Base-by-base conservation (phyloP, 2,329 filamentous ascomycete species). In the Knoxdaviesia capensis region DNA sequence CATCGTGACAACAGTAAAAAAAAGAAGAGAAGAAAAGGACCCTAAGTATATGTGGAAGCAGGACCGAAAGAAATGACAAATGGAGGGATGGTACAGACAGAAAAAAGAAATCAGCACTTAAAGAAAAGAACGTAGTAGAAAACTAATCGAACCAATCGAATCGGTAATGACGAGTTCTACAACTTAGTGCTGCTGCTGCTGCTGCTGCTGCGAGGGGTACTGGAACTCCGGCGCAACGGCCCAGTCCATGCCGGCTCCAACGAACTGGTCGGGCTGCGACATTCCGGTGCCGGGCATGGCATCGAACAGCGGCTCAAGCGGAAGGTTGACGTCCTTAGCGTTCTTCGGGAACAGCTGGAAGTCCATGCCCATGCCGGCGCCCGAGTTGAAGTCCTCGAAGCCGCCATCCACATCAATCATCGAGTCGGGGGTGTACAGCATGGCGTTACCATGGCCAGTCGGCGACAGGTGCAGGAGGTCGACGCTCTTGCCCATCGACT, bases 371-470 rank as follows among this genome's bases (percentile, higher is more conserved):
- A 63, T 59, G 7, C 55, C 60, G n/a, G 54, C 59, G 39, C 58
- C 59, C 32, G 60, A 58, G 4, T 59, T 53, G 34, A 60, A 61
- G 31, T 77, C 75, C 36, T 72, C 69, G 49, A 75, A 80, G 35
- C 68, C 69, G 51, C 84, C 78, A 46, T 85, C 79, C 30, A 74
- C 64, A 29, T 73, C 69, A 11, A 63, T 61, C 45, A 74, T 56
- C 0, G 76, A 77, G 36, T 67, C 66, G 39, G 80, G 75, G 7
- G 79, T 80, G 57, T 68, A 80, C 32, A 84, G 66, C 61, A 82
- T 80, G 1, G 74, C 62, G 45, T 79, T 76, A 34, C 70, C 68
- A 50, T 83, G 78, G 5, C 76, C 80, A 42, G 67, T 65, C 6
- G 79, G 78, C 4, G 80, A 85, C 46, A 84, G 69, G 46, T 82